Evolutionary conservation across 768 basidiomycete genomes (phyloP).

Genomic region (Trametes sanguinea): DNA sequence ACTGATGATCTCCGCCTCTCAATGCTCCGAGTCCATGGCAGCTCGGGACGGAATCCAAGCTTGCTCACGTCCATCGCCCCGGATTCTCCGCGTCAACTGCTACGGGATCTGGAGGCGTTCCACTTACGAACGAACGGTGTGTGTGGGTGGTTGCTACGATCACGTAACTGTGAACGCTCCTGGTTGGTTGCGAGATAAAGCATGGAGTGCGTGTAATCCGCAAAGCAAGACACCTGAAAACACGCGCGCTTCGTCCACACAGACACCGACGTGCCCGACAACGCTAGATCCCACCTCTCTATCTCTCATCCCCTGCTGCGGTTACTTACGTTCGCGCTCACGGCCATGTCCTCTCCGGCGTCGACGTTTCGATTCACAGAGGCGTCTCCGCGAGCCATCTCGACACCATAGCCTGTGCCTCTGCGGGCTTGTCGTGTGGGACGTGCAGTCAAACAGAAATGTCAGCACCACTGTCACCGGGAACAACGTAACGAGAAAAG

Average conservation of each 20-base stretch:
- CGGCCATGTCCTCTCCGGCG: background rate
- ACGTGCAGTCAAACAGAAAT: constrained; percentile 43
- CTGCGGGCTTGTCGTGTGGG: constrained; percentile 68
- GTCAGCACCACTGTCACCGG: constrained; percentile 15
- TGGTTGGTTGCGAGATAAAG: background rate
- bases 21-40: background rate
- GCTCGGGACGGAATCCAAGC: too few species aligned
- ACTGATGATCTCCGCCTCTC: constrained; percentile 12
- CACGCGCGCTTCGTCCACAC: background rate
- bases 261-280: constrained; percentile 12
- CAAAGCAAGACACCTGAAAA: background rate
- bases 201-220: background rate
- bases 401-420: constrained; percentile 62
- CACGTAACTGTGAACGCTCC: background rate
- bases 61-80: background rate
- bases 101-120: too few species aligned
- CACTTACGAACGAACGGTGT: too few species aligned
- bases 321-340: background rate
- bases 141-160: background rate
- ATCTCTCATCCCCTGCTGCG: background rate
- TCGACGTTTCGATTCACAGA: constrained; percentile 15
- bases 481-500: constrained; percentile 1
- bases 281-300: background rate
- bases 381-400: constrained; percentile 56
- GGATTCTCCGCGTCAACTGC: background rate